A percentile compares a stretch with the other conserved stretches of the same genome.
phyloP scores from a whole-genome alignment of 2,329 filamentous ascomycete species.

The Venturia pyrina region DNA sequence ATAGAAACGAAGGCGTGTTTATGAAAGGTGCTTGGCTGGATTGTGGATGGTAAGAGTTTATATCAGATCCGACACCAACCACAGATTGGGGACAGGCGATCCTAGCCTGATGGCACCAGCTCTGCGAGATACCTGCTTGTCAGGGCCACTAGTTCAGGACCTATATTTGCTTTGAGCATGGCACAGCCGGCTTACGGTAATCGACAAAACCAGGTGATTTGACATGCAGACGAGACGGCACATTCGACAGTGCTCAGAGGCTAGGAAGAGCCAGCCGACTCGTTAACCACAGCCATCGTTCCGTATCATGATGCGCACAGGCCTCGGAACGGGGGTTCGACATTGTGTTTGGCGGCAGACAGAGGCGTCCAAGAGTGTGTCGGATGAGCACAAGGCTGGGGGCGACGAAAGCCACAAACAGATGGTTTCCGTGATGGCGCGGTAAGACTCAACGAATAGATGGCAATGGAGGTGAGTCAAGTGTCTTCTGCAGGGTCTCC shows the following conservation, averaged over 20 bases:
- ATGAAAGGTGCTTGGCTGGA: slow-evolving; percentile 3
- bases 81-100: slow-evolving; percentile 3
- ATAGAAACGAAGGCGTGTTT: slow-evolving; percentile 7
- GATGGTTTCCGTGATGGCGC: background rate
- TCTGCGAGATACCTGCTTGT: slow-evolving; percentile 5
- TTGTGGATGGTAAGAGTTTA: slow-evolving; percentile 9
- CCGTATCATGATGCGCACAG: slow-evolving; percentile 9
- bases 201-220: slow-evolving; percentile 3
- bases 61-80: slow-evolving; percentile 4
- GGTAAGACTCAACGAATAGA: background rate
- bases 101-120: slow-evolving; percentile 5
- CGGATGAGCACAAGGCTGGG: background rate
- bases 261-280: background rate
- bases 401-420: background rate
- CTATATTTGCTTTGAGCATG: slow-evolving; percentile 12
- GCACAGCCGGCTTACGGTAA: slow-evolving; percentile 8
- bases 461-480: no score
- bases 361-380: slow-evolving; percentile 1
- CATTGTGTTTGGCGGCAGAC: slow-evolving; percentile 6
- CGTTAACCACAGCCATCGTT: background rate
- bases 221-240: slow-evolving; percentile 10
- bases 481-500: background rate
- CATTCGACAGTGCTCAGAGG: slow-evolving; percentile 2
- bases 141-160: slow-evolving; percentile 4
- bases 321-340: background rate